Percentiles rank a stretch among this genome's conserved stretches.
phyloP scores from a whole-genome alignment of 2,329 filamentous ascomycete species.

The Chalaropsis thielavioides region DNA sequence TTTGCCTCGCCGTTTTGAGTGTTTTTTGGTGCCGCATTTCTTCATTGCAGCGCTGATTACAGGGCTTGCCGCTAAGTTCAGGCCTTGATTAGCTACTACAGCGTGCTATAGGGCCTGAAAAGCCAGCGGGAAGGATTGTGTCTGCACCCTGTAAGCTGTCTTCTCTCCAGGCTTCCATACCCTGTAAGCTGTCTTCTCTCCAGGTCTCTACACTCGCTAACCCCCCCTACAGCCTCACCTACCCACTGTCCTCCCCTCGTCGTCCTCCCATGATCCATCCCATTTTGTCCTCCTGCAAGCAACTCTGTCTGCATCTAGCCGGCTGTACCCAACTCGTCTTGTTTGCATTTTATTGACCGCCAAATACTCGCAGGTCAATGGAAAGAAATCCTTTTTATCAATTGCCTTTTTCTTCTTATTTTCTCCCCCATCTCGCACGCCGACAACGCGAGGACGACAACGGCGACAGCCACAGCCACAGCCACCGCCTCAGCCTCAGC shows the following conservation, averaged over 20 bases:
- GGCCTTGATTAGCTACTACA: too few species aligned
- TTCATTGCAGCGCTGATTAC: too few species aligned
- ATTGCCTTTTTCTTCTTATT: not conserved
- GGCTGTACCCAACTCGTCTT: not conserved
- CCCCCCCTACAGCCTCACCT: not conserved
- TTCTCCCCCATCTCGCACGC: not conserved
- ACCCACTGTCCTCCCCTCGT: not conserved
- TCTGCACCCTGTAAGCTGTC: too few species aligned
- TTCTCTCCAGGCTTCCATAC: too few species aligned
- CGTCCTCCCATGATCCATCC: not conserved
- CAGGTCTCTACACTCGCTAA: too few species aligned
- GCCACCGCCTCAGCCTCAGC: not conserved
- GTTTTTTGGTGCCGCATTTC: too few species aligned
- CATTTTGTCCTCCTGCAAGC: not conserved
- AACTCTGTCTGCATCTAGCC: not conserved
- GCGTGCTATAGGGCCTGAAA: too few species aligned
- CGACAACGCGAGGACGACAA: not conserved
- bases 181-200: too few species aligned
- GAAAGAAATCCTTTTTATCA: not conserved
- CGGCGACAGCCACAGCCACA: not conserved
- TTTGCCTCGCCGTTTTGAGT: too few species aligned
- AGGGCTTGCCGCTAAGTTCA: too few species aligned
- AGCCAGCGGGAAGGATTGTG: too few species aligned
- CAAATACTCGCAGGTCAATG: conserved; percentile 3
- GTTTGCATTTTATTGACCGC: not conserved